Evolutionary conservation across 768 basidiomycete species (phyloP).

Genomic region (Suillus ampliporus): DNA sequence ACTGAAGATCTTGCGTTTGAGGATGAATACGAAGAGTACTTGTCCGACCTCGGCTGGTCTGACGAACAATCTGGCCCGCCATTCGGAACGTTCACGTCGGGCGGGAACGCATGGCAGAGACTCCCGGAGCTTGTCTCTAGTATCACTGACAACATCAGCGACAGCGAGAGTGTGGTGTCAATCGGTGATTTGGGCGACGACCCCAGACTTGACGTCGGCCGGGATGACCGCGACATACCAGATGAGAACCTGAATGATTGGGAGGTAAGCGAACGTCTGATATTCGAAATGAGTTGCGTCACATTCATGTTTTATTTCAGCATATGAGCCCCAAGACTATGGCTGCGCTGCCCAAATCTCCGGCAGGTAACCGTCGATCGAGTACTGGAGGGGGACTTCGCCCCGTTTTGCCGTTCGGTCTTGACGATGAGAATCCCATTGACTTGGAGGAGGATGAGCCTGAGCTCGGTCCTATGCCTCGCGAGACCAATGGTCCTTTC

Average conservation of each 20-base stretch:
- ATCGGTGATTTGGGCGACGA: conserved; percentile 91
- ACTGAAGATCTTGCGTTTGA: conserved; percentile 95
- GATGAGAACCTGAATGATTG: conserved; percentile 93
- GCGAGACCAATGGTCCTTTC: conserved; percentile 75
- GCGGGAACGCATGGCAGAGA: conserved; percentile 77
- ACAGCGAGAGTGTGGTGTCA: conserved; percentile 90
- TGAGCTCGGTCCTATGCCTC: conserved; percentile 77
- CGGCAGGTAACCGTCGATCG: conserved; percentile 79
- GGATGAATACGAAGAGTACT: conserved; percentile 95
- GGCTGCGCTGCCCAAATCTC: conserved; percentile 91
- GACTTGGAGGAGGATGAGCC: conserved; percentile 75
- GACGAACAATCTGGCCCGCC: conserved; percentile 56
- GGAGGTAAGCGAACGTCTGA: conserved; percentile 68
- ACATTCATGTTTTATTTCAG: conserved; percentile 44
- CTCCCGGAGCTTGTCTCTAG: conserved; percentile 80
- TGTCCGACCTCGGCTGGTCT: conserved; percentile 84
- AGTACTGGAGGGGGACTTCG: conserved; percentile 86
- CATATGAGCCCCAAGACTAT: conserved; percentile 97
- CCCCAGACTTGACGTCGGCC: conserved; percentile 62
- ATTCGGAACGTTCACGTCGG: conserved; percentile 34
- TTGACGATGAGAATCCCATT: conserved; percentile 78
- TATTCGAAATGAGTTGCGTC: conserved; percentile 9
- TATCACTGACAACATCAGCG: conserved; percentile 88
- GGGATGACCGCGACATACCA: conserved; percentile 63
- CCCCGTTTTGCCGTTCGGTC: conserved; percentile 77